These are phyloP conservation scores for Colletotrichum sp. DNA, from an alignment of 2,329 filamentous ascomycete genomes.

Conservation along the genomic window DNA sequence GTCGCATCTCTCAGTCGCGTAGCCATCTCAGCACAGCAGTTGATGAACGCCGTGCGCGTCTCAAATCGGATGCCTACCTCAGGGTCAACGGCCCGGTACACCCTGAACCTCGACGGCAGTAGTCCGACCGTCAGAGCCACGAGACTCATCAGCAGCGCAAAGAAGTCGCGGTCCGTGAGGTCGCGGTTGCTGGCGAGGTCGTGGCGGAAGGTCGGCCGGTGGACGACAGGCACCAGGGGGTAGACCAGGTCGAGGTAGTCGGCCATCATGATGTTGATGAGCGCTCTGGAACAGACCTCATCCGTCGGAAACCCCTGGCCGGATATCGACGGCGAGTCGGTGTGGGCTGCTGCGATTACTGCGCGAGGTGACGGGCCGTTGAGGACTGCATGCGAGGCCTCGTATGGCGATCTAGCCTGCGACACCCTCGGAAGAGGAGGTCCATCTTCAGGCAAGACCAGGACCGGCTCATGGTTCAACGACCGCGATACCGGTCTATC, in stretches of 20 bases:
- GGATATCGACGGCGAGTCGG: background rate
- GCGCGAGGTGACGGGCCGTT: background rate
- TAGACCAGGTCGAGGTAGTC: constrained; percentile 31
- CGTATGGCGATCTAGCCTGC: background rate
- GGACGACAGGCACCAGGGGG: constrained; percentile 28
- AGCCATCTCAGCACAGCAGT: constrained; percentile 28
- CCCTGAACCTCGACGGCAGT: constrained; percentile 28
- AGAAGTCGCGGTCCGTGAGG: constrained; percentile 27
- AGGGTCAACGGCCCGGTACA: constrained; percentile 25
- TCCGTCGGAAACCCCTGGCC: constrained; percentile 24
- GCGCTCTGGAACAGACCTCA: constrained; percentile 27
- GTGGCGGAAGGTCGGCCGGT: constrained; percentile 27
- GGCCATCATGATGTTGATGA: constrained; percentile 26
- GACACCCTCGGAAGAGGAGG: background rate
- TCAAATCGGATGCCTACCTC: constrained; percentile 25
- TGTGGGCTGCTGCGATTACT: background rate
- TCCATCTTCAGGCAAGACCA: background rate
- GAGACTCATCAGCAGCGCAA: constrained; percentile 28
- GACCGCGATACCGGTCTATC: background rate
- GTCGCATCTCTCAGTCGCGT: constrained; percentile 22
- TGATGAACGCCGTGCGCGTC: constrained; percentile 28
- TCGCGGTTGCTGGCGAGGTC: constrained; percentile 26
- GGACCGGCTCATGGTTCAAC: background rate
- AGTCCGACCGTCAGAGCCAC: constrained; percentile 28
- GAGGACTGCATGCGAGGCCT: background rate